Conservation (phyloP, 495 filamentous ascomycete species). For the Neurospora sp. region DNA sequence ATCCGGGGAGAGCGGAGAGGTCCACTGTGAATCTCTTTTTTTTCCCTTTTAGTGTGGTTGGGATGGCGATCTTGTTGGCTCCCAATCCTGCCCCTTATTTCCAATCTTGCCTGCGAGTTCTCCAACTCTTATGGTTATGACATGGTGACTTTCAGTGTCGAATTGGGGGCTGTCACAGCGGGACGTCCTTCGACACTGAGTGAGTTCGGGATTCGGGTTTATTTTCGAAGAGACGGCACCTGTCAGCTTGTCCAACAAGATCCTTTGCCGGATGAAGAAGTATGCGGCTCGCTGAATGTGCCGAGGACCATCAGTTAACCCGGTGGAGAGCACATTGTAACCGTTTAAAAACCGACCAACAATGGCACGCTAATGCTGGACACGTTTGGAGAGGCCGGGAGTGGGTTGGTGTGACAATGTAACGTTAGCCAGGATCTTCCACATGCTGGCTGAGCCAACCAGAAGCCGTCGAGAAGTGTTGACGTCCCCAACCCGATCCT, state of each 20-base stretch:
- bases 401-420: background rate
- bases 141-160: background rate
- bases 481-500: background rate
- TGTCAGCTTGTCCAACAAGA: background rate
- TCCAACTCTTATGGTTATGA: background rate
- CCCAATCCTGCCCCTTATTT: background rate
- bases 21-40: background rate
- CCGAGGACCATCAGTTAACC: background rate
- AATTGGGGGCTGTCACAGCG: background rate
- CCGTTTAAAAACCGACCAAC: background rate
- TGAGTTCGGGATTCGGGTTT: background rate
- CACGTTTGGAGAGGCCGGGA: background rate
- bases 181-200: background rate
- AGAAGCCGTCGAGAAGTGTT: background rate
- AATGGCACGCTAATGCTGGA: background rate
- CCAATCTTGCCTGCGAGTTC: background rate
- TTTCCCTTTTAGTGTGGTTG: background rate
- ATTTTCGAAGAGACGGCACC: background rate
- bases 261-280: background rate
- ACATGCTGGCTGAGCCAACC: background rate
- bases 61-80: background rate
- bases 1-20: background rate
- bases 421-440: background rate
- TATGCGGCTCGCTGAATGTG: background rate
- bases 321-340: background rate